phyloP scores from a whole-genome alignment of 2,329 filamentous ascomycete species.

The Pseudogymnoascus sp. region DNA sequence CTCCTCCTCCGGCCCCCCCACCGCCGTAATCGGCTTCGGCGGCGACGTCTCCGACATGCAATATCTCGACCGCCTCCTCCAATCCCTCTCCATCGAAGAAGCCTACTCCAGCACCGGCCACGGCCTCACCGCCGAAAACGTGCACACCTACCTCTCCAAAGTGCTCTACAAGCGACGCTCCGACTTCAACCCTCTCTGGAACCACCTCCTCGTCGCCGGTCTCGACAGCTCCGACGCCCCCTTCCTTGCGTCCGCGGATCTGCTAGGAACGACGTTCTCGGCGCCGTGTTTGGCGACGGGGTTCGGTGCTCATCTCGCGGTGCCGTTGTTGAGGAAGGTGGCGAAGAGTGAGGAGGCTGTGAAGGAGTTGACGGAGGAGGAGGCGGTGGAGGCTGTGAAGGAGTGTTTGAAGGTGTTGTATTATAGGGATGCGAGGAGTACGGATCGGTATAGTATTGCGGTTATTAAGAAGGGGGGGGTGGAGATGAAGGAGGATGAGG shows the following conservation, averaged over 20 bases:
- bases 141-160: slow-evolving; percentile 94
- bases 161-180: slow-evolving; percentile 91
- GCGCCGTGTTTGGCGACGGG: slow-evolving; percentile 86
- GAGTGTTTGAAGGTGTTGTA: slow-evolving; percentile 98
- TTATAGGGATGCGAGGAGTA: slow-evolving; percentile 89
- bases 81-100: slow-evolving; percentile 78
- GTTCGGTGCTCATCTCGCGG: slow-evolving; percentile 85
- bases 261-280: slow-evolving; percentile 86
- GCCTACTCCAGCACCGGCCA: slow-evolving; percentile 58
- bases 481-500: slow-evolving; percentile 73
- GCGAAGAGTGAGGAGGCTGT: slow-evolving; percentile 79
- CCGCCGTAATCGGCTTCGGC: slow-evolving; percentile 83
- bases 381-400: slow-evolving; percentile 72
- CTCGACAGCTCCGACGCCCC: slow-evolving; percentile 72
- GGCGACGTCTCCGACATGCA: slow-evolving; percentile 99
- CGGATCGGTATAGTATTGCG: slow-evolving; percentile 87
- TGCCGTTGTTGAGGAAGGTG: slow-evolving; percentile 78
- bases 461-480: slow-evolving; percentile 85
- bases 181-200: slow-evolving; percentile 97
- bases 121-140: slow-evolving; percentile 78
- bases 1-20: slow-evolving; percentile 49
- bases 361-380: slow-evolving; percentile 62
- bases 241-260: slow-evolving; percentile 85
- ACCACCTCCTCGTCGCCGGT: slow-evolving; percentile 84
- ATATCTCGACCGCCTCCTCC: slow-evolving; percentile 87